Evolutionary conservation across 192 early-diverging fungal species (phyloP).

Genomic region (Linnemannia exigua): DNA sequence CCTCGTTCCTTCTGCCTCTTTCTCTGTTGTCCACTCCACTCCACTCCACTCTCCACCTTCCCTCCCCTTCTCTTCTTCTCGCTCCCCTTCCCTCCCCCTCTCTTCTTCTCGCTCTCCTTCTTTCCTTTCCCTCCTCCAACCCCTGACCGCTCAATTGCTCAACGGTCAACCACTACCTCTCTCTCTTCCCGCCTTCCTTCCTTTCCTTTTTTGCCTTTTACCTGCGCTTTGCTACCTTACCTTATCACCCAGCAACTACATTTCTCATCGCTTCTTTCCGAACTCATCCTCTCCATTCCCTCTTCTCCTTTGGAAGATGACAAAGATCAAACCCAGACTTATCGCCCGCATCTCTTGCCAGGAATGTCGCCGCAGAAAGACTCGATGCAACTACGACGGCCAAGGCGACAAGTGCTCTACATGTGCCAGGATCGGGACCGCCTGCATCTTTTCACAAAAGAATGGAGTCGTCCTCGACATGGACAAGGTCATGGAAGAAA

Average conservation of each 20-base stretch:
- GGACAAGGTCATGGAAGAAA: conserved; percentile 57
- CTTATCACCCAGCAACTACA: not conserved
- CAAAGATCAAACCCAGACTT: conserved; percentile 57
- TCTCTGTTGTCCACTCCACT: not conserved
- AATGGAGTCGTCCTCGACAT: conserved; percentile 55
- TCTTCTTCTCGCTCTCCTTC: not conserved
- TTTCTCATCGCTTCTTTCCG: not conserved
- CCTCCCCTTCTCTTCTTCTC: not conserved
- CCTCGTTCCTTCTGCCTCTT: not conserved
- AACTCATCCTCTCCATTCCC: not conserved
- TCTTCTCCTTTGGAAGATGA: conserved; percentile 20
- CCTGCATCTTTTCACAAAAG: conserved; percentile 56
- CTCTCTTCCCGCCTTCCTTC: not conserved
- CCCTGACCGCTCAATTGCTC: not conserved
- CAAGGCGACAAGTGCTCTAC: conserved; percentile 52
- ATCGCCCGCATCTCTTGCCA: conserved; percentile 57
- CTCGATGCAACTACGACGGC: conserved; percentile 56
- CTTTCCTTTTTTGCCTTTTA: not conserved
- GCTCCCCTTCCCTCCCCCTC: not conserved
- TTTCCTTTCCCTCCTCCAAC: not conserved
- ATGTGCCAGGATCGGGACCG: conserved; percentile 47
- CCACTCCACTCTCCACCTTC: not conserved
- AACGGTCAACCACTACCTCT: not conserved
- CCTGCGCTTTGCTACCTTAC: not conserved
- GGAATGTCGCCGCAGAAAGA: conserved; percentile 50